Evolutionary conservation across 192 early-diverging fungal genomes (phyloP), one percentile per base, ranked within the genome.

Genomic region (Coemansia sp.): DNA sequence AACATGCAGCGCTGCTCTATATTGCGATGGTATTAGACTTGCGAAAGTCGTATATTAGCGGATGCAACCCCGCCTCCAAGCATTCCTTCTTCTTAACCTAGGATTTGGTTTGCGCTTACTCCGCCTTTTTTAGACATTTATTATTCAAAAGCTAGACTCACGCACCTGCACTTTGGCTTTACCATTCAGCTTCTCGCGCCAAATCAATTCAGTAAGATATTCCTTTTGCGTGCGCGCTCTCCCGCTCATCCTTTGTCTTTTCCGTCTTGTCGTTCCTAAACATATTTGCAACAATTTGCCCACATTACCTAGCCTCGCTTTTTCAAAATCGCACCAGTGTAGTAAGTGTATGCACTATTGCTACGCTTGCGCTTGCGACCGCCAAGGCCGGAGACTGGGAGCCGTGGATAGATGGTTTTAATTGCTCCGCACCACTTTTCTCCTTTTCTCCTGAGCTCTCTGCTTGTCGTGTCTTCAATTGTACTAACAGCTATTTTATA

Each of bases 61-160:
- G 49, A 15, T 15, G 49, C 7, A 53, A 29, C 49, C 49, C 49
- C 49, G 49, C 49, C 49, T 29, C 29, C 49, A 53, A 15, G 29
- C 12, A 24, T 53, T 32, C 32, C 7, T 51, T 29, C 7, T 46
- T 46, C 27, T 53, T 53, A 27, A 53, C 49, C 49, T 53, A 27
- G 49, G 29, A 53, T 25, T 29, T 53, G 49, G 49, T 53, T 53
- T 53, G 49, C 49, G 49, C 29, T 32, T 53, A 53, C 49, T 53
- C 49, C 49, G 27, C 49, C 27, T 29, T 31, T 31, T 53, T 27
- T 17, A 6, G 2, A 35, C 7, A 35, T 31, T 7, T 53, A 53
- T 31, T 15, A n/a, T n/a, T n/a, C n/a, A 24, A 53, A 53, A 29
- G 24, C 49, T 14, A 15, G 49, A 53, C 27, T 31, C 49, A 31